Base-by-base conservation (phyloP, 768 basidiomycete genomes). In the Leccinum sublutescens region DNA sequence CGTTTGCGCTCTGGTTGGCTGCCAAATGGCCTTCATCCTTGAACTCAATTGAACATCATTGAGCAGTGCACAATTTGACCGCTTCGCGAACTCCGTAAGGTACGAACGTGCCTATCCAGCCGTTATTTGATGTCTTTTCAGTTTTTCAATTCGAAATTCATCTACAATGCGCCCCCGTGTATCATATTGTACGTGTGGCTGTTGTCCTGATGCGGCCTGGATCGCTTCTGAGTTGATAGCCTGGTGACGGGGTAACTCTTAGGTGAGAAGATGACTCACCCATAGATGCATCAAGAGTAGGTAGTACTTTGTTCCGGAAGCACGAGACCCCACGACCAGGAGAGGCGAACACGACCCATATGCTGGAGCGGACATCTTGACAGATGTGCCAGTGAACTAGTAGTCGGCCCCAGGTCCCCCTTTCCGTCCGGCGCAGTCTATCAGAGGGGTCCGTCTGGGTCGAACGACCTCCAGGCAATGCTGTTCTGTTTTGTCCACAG, bases 321-420 rank as follows among this genome's bases (percentile, higher is more conserved):
- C 1, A 36, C 17, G 64, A 40, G 14, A 47, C 47, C 15, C 40
- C 4, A 23, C 34, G 58, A 34, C 68, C 1, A 63, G 61, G 2
- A 53, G 64, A 54, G 64, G 57, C 11, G 54, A 62, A 27, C 23
- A 66, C 8, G 61, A 43, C 14, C 14, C 34, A 36, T 36, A 36
- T 40, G 52, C 10, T 31, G 62, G 57, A 15, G 52, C 43, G 19
- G 66, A 56, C 23, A 53, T 12, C 45, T 68, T 68, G 51, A 36
- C 23, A 12, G 71, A 54, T 36, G 1, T 62, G n/a, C 8, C 12
- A 2, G 12, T 6, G 17, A 4, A 40, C 36, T 17, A 21, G 11
- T 47, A 47, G 21, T 23, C 59, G 62, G n/a, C 63, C 55, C 34
- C 70, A 71, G 14, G 66, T 50, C 0, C 47, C 34, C 47, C 61